Base-by-base conservation (phyloP, 148 eudicot species). In the Rhododendron griersonianum region DNA sequence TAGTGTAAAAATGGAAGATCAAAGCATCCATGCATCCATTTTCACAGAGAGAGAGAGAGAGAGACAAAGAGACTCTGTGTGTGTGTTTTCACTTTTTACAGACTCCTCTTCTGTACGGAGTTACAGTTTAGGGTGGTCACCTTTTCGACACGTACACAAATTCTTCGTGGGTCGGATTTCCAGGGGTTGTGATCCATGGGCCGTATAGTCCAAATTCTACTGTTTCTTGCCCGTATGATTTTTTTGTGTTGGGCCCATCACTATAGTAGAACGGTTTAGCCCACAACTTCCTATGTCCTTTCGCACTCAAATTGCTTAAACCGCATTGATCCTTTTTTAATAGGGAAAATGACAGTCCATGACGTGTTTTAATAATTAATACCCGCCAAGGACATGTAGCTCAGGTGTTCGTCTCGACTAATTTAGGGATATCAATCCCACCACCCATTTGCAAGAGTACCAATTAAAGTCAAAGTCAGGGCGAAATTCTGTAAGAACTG, bases 1-100 rank as follows among this genome's bases (percentile, higher is more conserved):
- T 63, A 90, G 50, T 59, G 88, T 81, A 28, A 86, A 90, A 61
- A 81, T 5, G 25, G 65, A 59, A 59, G 65, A 59, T 59, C 65
- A 59, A 59, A 59, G n/a, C 65, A 59, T 5, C 65, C n/a, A 59
- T 59, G 65, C 65, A 59, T 19, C 65, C 65, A 59, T 59, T 59
- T 59, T 19, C n/a, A 21, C 65, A 19, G 8, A 19, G 2, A 59
- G 25, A 59, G 10, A 19, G 33, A 35, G 63, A 18, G 63, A 18
- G 63, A 57, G 65, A 59, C 23, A 59, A n/a, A 57, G 25, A 59
- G 65, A 59, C 50, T 47, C 50, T 1, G 2, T 9, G 50, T 47
- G 65, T 14, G n/a, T 19, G 5, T 21, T 21, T 19, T 7, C 8
- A 19, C 9, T 19, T 59, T 19, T 59, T 59, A 59, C 65, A 19